Evolutionary conservation across 139 green algal genomes (phyloP), one percentile per base, ranked within the genome.

Genomic region (Yamagishiella unicocca): DNA sequence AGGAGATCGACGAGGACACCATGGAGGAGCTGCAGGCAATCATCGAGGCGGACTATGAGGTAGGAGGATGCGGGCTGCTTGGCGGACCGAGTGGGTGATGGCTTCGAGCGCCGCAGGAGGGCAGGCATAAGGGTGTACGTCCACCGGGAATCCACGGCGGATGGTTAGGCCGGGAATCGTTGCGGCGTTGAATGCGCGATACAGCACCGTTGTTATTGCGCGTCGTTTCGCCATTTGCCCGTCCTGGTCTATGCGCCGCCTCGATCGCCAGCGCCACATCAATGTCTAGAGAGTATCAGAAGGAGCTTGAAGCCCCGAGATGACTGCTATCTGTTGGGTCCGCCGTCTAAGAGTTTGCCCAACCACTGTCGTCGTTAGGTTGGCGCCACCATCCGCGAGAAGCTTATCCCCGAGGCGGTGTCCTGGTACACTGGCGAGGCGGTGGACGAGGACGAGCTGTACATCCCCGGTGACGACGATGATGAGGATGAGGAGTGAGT

Each of bases 401-500:
- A 98, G 90, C 93, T 99, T 38, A 95, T 99, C 37, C 94, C 95
- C 3, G 83, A 96, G 76, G 96, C 96, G 0, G 93, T 97, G n/a
- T 84, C 75, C 31, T 99, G 95, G 95, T 99, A 96, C 93, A 99
- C 97, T 24, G 97, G 97, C 14, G 96, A 99, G 90, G 97, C 96
- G 5, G 78, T 96, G 33, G 88, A 94, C 53, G 94, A 97, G 31
- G 94, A 96, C 33, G 90, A 90, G 6, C 84, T 91, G 31, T 87
- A 62, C 76, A 24, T 82, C 4, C 54, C 54, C 21, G 87, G 54
- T 1, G 92, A 94, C 19, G 84, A 93, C 8, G 93, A 94, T 25
- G 90, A 90, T 29, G 91, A 94, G 19, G 93, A 94, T n/a, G 92
- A 94, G 9, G 89, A 91, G 81, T 54, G 21, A 53, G 50, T 68